A percentile compares a stretch with the other conserved stretches of the same genome.
Conservation (phyloP, 192 early-diverging fungal genomes). For the Anaeromyces robustus region DNA sequence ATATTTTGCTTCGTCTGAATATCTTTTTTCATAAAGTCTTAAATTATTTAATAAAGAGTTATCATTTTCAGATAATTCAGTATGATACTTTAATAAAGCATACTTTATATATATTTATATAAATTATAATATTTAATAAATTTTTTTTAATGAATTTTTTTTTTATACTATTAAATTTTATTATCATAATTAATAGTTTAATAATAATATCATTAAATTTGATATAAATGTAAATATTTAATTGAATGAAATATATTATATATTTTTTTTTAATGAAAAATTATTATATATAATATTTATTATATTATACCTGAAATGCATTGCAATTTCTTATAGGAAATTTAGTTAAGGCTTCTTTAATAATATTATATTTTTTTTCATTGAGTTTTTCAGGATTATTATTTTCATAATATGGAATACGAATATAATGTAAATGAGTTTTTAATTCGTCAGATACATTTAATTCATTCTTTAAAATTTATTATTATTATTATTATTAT, state of each 20-base stretch:
- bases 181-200: no score
- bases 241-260: no score
- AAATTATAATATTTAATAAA: no score
- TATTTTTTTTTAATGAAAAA: no score
- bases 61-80: background rate
- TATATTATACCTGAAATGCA: background rate
- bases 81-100: background rate
- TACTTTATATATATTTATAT: no score
- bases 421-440: background rate
- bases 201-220: no score
- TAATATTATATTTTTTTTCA: background rate
- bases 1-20: background rate
- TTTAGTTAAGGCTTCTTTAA: background rate
- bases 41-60: background rate
- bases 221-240: no score
- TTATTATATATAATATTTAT: no score
- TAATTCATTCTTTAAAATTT: background rate
- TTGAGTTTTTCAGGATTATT: background rate
- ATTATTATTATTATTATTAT: background rate
- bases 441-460: background rate
- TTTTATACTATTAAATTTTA: no score
- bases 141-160: no score
- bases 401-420: background rate
- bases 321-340: background rate
- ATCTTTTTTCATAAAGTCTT: background rate